Conservation (phyloP, 2,329 filamentous ascomycete species). For the Emmonsia crescens region DNA sequence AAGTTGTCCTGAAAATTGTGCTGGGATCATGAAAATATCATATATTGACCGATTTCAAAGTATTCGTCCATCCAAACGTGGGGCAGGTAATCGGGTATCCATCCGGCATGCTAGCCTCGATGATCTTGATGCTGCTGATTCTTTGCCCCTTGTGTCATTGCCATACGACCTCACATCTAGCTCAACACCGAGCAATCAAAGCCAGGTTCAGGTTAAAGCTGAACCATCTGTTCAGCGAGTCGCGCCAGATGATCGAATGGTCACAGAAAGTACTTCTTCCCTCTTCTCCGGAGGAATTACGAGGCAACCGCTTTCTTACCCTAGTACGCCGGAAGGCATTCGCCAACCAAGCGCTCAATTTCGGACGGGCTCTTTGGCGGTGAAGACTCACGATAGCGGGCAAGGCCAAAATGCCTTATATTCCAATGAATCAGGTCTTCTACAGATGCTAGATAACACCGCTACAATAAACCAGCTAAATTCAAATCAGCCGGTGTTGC, state of each 20-base stretch:
- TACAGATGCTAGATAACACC: background rate
- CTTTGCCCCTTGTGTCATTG: background rate
- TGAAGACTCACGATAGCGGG: background rate
- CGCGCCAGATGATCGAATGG: background rate
- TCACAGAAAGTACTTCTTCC: background rate
- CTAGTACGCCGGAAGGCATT: background rate
- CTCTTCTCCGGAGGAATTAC: background rate
- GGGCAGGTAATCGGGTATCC: constrained; percentile 1
- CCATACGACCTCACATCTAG: constrained; percentile 1
- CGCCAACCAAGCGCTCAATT: constrained; percentile 1
- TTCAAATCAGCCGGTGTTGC: background rate
- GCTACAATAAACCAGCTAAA: constrained; percentile 6
- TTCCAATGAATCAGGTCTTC: background rate
- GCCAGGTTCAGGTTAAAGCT: background rate
- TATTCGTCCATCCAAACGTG: constrained; percentile 4
- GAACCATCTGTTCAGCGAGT: background rate
- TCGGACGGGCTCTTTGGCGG: background rate
- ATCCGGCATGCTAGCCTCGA: background rate
- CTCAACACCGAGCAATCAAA: background rate
- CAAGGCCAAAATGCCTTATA: background rate
- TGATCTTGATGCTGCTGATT: background rate
- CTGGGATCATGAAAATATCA: background rate
- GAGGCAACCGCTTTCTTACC: background rate
- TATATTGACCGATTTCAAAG: constrained; percentile 1
- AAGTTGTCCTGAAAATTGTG: background rate